Conservation (phyloP, 1,284 basidiomycete genomes). For the Sphaerobolus stellatus region DNA sequence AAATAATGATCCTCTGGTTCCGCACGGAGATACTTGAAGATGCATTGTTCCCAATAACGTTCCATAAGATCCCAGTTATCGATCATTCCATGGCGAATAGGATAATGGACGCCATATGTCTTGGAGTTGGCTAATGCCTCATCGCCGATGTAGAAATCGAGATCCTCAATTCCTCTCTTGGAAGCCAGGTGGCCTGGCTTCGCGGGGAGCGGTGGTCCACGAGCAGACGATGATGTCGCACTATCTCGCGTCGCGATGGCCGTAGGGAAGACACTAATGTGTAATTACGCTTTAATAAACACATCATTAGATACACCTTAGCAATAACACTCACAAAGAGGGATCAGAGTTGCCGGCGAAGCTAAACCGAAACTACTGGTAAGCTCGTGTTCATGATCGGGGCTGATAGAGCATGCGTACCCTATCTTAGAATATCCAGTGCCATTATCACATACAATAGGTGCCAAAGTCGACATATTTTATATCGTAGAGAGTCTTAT, state of each 20-base stretch:
- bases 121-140: constrained; percentile 95
- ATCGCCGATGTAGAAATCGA: constrained; percentile 99
- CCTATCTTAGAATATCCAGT: constrained; percentile 98
- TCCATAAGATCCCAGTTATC: constrained; percentile 99
- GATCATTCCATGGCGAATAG: constrained; percentile 97
- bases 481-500: too few relatives aligned
- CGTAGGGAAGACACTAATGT: constrained; percentile 87
- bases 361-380: constrained; percentile 40
- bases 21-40: constrained; percentile 99
- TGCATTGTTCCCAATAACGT: constrained; percentile 98
- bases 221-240: constrained; percentile 52
- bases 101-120: constrained; percentile 94
- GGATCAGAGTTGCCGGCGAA: constrained; percentile 99
- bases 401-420: constrained; percentile 49
- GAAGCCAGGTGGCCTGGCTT: constrained; percentile 94
- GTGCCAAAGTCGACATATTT: constrained; percentile 85
- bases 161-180: constrained; percentile 97
- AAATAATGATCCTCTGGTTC: constrained; percentile 99
- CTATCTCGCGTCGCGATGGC: constrained; percentile 85
- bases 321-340: constrained; percentile 71
- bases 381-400: not conserved
- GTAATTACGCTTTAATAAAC: constrained; percentile 9
- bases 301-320: constrained; percentile 11
- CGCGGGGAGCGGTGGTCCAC: constrained; percentile 73
- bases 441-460: constrained; percentile 96